phyloP scores from a whole-genome alignment of 2,329 filamentous ascomycete genomes.

The Sordariomycetes sp. region DNA sequence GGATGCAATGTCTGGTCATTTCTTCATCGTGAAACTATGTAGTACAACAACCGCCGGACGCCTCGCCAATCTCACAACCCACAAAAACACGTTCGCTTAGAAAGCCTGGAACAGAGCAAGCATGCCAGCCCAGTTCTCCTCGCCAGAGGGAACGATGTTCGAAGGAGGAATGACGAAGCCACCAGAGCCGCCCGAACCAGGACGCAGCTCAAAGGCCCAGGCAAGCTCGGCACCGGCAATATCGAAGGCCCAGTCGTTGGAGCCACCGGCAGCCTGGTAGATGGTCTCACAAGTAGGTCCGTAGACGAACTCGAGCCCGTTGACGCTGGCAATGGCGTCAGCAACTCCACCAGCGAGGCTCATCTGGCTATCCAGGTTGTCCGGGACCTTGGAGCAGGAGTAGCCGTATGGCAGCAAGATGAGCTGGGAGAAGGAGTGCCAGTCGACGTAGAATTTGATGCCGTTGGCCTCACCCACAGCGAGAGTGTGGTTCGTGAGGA shows the following conservation, averaged over 20 bases:
- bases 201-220: conserved; percentile 29
- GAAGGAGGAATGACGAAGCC: conserved; percentile 32
- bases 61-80: no score
- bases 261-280: conserved; percentile 42
- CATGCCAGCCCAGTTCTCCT: conserved; percentile 38
- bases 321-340: conserved; percentile 36
- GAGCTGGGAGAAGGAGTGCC: conserved; percentile 54
- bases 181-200: conserved; percentile 20
- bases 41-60: no score
- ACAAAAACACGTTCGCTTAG: no score
- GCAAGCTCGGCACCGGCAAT: conserved; percentile 29
- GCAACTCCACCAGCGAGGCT: conserved; percentile 37
- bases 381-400: conserved; percentile 36
- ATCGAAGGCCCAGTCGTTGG: conserved; percentile 35
- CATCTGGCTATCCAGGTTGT: conserved; percentile 38
- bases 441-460: conserved; percentile 55
- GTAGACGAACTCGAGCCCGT: conserved; percentile 28
- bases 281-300: conserved; percentile 52
- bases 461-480: conserved; percentile 28
- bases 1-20: no score
- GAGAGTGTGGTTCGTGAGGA: conserved; percentile 28
- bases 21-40: no score
- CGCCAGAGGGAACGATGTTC: conserved; percentile 32
- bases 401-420: conserved; percentile 52
- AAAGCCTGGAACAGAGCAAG: conserved; percentile 44